phyloP scores from a whole-genome alignment of 2,329 filamentous ascomycete genomes.

The Lizonia empirigonia region DNA sequence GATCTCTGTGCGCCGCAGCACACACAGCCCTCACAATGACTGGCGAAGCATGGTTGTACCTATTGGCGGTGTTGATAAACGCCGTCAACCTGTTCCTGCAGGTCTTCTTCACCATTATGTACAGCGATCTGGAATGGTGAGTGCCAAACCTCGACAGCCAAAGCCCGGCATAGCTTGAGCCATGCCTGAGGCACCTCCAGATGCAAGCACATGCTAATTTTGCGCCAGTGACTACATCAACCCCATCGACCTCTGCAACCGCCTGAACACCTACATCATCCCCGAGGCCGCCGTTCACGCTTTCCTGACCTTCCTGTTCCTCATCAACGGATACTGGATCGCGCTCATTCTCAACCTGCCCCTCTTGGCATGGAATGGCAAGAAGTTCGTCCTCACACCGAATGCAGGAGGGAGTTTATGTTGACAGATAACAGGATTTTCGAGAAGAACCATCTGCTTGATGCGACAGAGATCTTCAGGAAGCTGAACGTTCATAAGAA shows the following conservation, averaged over 20 bases:
- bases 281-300: constrained; percentile 97
- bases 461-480: constrained; percentile 98
- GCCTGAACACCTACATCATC: constrained; percentile 98
- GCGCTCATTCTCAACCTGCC: constrained; percentile 91
- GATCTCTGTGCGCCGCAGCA: constrained; percentile 30
- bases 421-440: constrained; percentile 72
- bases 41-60: constrained; percentile 97
- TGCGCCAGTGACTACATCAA: constrained; percentile 93
- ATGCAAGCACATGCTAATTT: constrained; percentile 37
- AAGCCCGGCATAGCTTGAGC: neutral
- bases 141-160: constrained; percentile 46
- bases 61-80: constrained; percentile 97
- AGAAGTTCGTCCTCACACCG: constrained; percentile 76
- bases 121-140: constrained; percentile 98
- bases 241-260: constrained; percentile 99
- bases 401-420: neutral
- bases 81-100: constrained; percentile 99
- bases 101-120: constrained; percentile 99
- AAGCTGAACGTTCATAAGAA: constrained; percentile 99
- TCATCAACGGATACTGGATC: constrained; percentile 99
- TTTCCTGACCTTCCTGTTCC: constrained; percentile 92
- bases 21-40: constrained; percentile 69
- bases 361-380: constrained; percentile 89
- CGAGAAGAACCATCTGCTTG: constrained; percentile 94
- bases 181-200: neutral